phyloP scores from a whole-genome alignment of 1,284 basidiomycete species.

The Melampsora americana region DNA sequence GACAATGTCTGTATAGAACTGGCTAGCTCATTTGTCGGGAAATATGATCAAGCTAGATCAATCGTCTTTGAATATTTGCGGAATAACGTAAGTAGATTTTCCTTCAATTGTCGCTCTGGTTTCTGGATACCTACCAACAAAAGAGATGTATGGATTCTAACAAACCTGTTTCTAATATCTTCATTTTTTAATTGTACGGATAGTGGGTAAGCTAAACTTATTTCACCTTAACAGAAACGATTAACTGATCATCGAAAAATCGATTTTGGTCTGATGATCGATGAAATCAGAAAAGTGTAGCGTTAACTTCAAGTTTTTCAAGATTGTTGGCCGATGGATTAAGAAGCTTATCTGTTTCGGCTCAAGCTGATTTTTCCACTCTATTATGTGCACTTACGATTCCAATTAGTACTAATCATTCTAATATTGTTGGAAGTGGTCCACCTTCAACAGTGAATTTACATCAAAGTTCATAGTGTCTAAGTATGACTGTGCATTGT shows the following conservation, averaged over 20 bases:
- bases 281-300: conserved; percentile 29
- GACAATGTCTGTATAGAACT: conserved; percentile 39
- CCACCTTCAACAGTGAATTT: too few species aligned
- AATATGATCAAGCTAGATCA: conserved; percentile 30
- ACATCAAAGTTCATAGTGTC: too few species aligned
- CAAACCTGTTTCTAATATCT: background rate
- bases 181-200: background rate
- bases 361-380: conserved; percentile 22
- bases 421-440: too few species aligned
- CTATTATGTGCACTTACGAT: conserved; percentile 2
- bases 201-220: conserved; percentile 35
- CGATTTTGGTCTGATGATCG: background rate
- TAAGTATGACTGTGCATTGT: too few species aligned
- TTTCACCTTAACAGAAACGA: background rate
- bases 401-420: background rate
- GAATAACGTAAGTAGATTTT: conserved; percentile 34
- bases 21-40: conserved; percentile 35
- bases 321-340: conserved; percentile 30
- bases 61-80: conserved; percentile 33
- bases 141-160: background rate
- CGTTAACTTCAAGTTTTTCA: conserved; percentile 12
- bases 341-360: conserved; percentile 9
- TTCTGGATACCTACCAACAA: background rate
- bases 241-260: background rate
- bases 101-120: background rate